Evolutionary conservation across 495 filamentous ascomycete species (phyloP), one percentile per base, ranked within the genome.

Genomic region (Monascus purpureus): DNA sequence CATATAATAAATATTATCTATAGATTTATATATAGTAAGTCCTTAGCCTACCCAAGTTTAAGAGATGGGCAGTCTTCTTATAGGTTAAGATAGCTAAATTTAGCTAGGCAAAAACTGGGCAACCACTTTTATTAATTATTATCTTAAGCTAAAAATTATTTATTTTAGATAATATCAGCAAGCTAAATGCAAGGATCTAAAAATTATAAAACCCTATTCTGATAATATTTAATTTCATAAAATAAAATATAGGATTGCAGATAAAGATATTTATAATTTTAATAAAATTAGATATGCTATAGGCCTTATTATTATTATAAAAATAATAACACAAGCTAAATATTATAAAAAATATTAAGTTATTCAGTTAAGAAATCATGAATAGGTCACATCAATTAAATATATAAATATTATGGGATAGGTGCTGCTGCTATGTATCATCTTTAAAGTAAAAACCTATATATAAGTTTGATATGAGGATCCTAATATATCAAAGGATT

Each of bases 211-310:
- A 1, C 36, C 9, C 2, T 67, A 45, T 50, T 63, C 65, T 40
- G 20, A 33, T 18, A 46, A 54, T 24, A 34, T 62, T 32, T 13
- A 27, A 28, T 46, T 55, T 26, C 48, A 42, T 29, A 43, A 40
- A 14, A 37, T 31, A 9, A 46, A 64, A 35, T 52, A 63, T 34
- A 40, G 45, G 8, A 57, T 67, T 27, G 13, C 35, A n/a, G 37
- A 53, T n/a, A 39, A 53, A 13, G 52, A 65, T 47, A 50, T 55
- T 17, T 60, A 60, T 31, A 64, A 61, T 37, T 62, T 67, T 40
- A 47, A 67, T 40, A 46, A 65, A 39, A 57, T 46, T 28, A 42
- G 53, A 23, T 46, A 61, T 46, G 24, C 46, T 15, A 59, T 67
- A 25, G 50, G 50, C 15, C 29, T 56, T 25, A 49, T 56, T 36